A percentile compares a stretch with the other conserved stretches of the same genome.
Evolutionary conservation across 257 asterid species (phyloP).

Genomic region (Cinchona pubescens): DNA sequence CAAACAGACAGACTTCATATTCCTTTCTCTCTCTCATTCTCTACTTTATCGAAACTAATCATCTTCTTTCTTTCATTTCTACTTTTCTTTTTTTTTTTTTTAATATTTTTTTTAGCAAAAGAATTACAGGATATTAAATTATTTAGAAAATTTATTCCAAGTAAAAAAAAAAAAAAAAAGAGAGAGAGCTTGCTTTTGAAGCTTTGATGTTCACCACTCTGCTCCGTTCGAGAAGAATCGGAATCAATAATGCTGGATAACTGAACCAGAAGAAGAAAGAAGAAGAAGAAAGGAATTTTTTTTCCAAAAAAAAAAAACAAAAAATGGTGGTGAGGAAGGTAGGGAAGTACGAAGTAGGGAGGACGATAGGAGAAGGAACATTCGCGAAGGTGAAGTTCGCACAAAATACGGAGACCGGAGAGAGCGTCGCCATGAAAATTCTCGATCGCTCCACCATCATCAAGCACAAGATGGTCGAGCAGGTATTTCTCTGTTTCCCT

Average conservation of each 20-base stretch:
- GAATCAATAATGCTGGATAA: neutral
- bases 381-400: conserved; percentile 99
- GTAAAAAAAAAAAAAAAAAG: neutral
- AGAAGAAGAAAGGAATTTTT: neutral
- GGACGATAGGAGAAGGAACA: conserved; percentile 97
- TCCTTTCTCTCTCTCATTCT: neutral
- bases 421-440: conserved; percentile 97
- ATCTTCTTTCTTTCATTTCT: neutral
- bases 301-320: neutral
- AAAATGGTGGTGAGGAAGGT: conserved; percentile 91
- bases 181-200: neutral
- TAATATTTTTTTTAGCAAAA: neutral
- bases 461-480: conserved; percentile 96
- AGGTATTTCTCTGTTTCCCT: conserved; percentile 38
- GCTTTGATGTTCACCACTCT: too few relatives aligned
- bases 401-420: conserved; percentile 95
- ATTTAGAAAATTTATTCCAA: too few relatives aligned
- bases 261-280: neutral
- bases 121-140: too few relatives aligned
- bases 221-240: neutral
- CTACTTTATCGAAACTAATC: conserved; percentile 19
- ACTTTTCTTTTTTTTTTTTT: neutral
- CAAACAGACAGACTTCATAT: too few relatives aligned
- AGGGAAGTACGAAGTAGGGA: conserved; percentile 95
- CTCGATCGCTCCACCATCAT: conserved; percentile 95